Conservation (phyloP, 352 stramenopile genomes). For the Globisporangium ultimum region DNA sequence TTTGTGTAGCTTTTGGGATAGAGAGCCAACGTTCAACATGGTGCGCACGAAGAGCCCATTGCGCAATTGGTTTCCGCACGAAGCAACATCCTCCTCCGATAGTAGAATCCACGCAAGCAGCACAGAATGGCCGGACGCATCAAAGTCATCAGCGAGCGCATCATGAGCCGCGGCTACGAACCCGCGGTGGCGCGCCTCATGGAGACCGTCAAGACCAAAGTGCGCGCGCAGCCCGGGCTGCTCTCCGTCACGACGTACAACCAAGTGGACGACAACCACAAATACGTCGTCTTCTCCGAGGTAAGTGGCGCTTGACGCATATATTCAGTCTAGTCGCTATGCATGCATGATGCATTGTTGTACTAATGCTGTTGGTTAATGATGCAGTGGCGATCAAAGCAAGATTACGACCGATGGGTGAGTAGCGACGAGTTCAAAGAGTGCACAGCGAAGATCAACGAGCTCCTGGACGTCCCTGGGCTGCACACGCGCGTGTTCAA, state of each 20-base stretch:
- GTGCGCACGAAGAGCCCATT: neutral
- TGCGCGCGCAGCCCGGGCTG: conserved; percentile 69
- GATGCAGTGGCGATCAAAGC: conserved; percentile 67
- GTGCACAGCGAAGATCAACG: conserved; percentile 78
- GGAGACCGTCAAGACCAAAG: conserved; percentile 82
- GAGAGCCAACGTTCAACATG: conserved; percentile 4
- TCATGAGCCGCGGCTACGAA: conserved; percentile 87
- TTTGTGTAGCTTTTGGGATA: conserved; percentile 4
- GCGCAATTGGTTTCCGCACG: conserved; percentile 2
- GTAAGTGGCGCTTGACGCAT: conserved; percentile 20
- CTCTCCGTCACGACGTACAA: conserved; percentile 77
- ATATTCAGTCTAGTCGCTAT: neutral
- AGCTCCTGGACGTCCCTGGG: conserved; percentile 79
- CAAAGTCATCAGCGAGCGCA: conserved; percentile 80
- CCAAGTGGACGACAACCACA: conserved; percentile 76
- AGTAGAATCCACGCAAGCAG: conserved; percentile 1
- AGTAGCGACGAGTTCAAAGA: conserved; percentile 75
- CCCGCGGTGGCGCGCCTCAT: conserved; percentile 79
- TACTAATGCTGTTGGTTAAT: neutral
- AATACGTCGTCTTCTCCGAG: conserved; percentile 89
- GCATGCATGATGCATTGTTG: neutral
- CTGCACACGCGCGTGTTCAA: conserved; percentile 82
- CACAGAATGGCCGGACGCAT: conserved; percentile 38
- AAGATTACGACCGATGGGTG: conserved; percentile 80
- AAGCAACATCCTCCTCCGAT: conserved; percentile 1